Evolutionary conservation across 2,329 filamentous ascomycete genomes (phyloP), one percentile per base, ranked within the genome.

Genomic region (Sclerotinia sclerotiorum): DNA sequence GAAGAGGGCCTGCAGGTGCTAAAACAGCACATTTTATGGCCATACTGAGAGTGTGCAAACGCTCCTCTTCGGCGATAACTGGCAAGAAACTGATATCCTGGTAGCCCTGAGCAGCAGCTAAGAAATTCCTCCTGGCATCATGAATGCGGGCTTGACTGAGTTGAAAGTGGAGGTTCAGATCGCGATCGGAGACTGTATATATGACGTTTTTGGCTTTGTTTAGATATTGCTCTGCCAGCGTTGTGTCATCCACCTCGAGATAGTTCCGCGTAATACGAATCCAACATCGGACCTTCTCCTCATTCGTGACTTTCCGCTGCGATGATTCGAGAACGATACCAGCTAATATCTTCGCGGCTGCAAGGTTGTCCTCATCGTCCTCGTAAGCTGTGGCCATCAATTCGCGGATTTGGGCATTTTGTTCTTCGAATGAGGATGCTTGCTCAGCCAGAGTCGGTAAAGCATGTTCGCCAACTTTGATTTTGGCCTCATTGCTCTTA

Each of bases 171-270:
- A 98, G 83, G 74, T 88, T 88, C 58, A 94, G 84, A 70, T 90
- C 86, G 51, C 88, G 86, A 78, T 97, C 88, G 42, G 85, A 81
- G 44, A 97, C 88, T 71, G 86, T 89, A 81, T 92, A 88, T 78
- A 97, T 93, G 73, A 97, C 85, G 77, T 95, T 94, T 81, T 97
- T 98, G 79, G 97, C 90, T 79, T 94, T 94, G 84, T 97, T 97
- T 75, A 99, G 85, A 78, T 94, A 97, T 52, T 86, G 87, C 78
- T 96, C 93, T 54, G 95, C 95, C 48, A 87, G 85, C 1, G 90
- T 93, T 11, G 92, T 90, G 80, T 98, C 94, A 78, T 97, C 94
- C 60, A 94, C 92, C 81, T 99, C 94, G 71, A 99, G 87, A 78
- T 95, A 96, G 82, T 96, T 91, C 71, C 95, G 88, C 77, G 96